Conservation (phyloP, 495 filamentous ascomycete species). For the Podospora conica region DNA sequence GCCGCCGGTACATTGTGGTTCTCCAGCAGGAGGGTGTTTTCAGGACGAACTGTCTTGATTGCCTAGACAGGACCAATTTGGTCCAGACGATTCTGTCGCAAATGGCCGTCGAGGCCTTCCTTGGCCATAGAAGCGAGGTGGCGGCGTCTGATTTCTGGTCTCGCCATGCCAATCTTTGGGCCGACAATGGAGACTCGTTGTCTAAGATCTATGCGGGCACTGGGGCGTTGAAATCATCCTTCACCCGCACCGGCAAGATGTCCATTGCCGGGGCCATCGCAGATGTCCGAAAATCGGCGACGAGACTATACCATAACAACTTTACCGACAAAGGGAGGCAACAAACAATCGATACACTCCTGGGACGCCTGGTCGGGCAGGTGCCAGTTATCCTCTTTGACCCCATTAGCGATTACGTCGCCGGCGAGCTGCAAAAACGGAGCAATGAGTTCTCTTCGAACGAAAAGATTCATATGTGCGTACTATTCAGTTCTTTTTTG, state of each 20-base stretch:
- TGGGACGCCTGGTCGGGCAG: slow-evolving; percentile 81
- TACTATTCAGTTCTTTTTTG: neutral
- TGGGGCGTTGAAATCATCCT: slow-evolving; percentile 90
- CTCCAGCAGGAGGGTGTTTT: slow-evolving; percentile 92
- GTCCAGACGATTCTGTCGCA: slow-evolving; percentile 92
- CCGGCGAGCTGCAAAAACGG: slow-evolving; percentile 60
- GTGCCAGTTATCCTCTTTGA: slow-evolving; percentile 79
- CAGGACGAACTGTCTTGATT: slow-evolving; percentile 93
- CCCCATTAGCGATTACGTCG: slow-evolving; percentile 86
- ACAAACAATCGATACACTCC: slow-evolving; percentile 85
- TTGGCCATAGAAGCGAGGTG: slow-evolving; percentile 58
- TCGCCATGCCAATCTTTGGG: slow-evolving; percentile 87
- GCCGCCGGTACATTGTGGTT: slow-evolving; percentile 56
- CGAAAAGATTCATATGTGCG: slow-evolving; percentile 45
- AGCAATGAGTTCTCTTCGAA: slow-evolving; percentile 47
- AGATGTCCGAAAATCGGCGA: slow-evolving; percentile 89
- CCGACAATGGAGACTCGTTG: slow-evolving; percentile 94
- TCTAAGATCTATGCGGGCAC: slow-evolving; percentile 97
- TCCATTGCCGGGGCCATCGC: slow-evolving; percentile 89
- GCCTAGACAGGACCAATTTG: slow-evolving; percentile 90
- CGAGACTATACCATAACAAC: slow-evolving; percentile 92
- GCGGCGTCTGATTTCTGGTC: slow-evolving; percentile 78
- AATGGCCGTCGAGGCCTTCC: slow-evolving; percentile 79
- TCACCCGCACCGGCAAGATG: slow-evolving; percentile 95
- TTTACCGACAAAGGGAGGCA: slow-evolving; percentile 91